Evolutionary conservation across 202 grass and related monocot genomes (phyloP), one percentile per base, ranked within the genome.

Genomic region (Cymbopogon flexuosus): DNA sequence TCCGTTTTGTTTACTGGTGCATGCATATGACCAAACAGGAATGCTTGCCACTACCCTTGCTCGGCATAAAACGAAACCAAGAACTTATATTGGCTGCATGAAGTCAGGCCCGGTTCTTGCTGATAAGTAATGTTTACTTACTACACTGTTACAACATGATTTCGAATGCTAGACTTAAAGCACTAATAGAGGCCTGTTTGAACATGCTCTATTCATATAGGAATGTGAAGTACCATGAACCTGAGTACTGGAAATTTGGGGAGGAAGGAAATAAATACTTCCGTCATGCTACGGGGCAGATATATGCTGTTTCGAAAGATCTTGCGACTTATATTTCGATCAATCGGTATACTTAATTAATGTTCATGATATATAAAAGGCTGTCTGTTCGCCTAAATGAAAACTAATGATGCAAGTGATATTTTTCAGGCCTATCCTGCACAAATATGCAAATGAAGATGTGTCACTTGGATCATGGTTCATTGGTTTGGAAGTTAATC

Each of bases 201-300:
- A 87, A 74, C 13, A 22, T 75, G 49, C 34, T 56, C 64, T 45
- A 58, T 64, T 82, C 65, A 39, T 75, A 29, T 82, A 97, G 94
- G 85, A 91, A 93, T 89, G 83, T 91, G 82, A 93, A 93, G 72
- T 97, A 97, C 63, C 87, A 93, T 24, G 91, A 93, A 57, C 91
- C 93, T 35, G 91, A 97, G 73, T 86, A 79, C 71, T 97, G 91
- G 91, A 97, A 97, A 88, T 97, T 97, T 88, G 93, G 93, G 78
- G 93, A 97, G 81, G 88, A 97, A 76, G 91, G 91, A 9, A 97
- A 97, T 68, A 97, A 86, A 61, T 97, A 97, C 45, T 97, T 97
- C 37, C 88, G 93, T 51, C 91, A 97, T 88, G 91, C 93, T 58
- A 91, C 91, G 10, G 93, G 93, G 42, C 91, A 97, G 82, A 97